Evolutionary conservation across 2,329 filamentous ascomycete genomes (phyloP).

Genomic region (Nemania sp.): DNA sequence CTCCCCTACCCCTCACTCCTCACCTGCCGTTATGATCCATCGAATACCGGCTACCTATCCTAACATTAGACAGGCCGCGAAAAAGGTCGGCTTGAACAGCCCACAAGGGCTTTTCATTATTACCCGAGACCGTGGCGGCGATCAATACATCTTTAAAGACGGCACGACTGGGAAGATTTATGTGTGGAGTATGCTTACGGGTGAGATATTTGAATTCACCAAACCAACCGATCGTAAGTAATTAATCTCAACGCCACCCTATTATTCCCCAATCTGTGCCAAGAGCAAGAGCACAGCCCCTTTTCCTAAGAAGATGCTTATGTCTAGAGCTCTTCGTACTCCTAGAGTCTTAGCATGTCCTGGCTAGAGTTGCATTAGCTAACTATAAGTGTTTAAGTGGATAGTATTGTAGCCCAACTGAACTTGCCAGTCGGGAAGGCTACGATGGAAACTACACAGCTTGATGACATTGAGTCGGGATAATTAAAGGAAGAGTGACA

Average conservation of each 20-base stretch:
- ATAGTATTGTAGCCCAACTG: neutral
- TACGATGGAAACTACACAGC: conserved; percentile 3
- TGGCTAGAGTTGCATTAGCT: too few species aligned
- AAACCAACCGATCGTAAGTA: conserved; percentile 11
- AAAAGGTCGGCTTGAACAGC: conserved; percentile 12
- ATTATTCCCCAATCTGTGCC: neutral
- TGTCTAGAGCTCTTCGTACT: neutral
- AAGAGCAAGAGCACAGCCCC: neutral
- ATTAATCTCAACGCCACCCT: neutral
- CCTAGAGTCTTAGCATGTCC: too few species aligned
- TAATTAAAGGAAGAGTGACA: too few species aligned
- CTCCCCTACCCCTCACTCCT: neutral
- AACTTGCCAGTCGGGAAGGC: conserved; percentile 5
- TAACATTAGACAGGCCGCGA: neutral
- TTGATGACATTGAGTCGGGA: neutral
- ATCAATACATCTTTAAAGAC: conserved; percentile 11
- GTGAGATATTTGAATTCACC: conserved; percentile 18
- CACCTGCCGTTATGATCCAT: too few species aligned
- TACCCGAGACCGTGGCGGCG: neutral
- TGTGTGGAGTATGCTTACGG: conserved; percentile 18
- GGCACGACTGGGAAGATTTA: conserved; percentile 9
- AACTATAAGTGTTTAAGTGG: neutral
- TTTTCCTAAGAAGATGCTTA: too few species aligned
- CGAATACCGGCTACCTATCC: neutral
- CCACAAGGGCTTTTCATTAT: neutral